phyloP scores from a whole-genome alignment of 345 rosid species.

The Aethionema arabicum region DNA sequence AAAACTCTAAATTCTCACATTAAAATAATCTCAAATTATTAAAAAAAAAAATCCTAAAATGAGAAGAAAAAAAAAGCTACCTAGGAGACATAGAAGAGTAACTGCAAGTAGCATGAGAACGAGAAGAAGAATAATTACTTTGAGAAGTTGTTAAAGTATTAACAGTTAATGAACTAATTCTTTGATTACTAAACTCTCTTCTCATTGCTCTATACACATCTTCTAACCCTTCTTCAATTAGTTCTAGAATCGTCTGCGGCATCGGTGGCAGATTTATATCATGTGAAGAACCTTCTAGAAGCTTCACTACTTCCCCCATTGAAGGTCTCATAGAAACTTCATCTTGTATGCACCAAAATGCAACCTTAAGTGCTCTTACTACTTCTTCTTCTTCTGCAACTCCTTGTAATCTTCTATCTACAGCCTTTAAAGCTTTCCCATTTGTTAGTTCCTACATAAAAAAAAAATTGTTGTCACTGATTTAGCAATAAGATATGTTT shows the following conservation, averaged over 20 bases:
- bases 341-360: slow-evolving; percentile 78
- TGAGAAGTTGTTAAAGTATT: slow-evolving; percentile 38
- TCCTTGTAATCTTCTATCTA: slow-evolving; percentile 48
- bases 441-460: slow-evolving; percentile 46
- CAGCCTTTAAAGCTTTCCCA: slow-evolving; percentile 49
- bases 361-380: slow-evolving; percentile 53
- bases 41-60: not conserved
- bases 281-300: slow-evolving; percentile 55
- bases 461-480: not conserved
- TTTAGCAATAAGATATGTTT: too few species aligned
- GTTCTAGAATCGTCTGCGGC: slow-evolving; percentile 80
- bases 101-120: slow-evolving; percentile 81
- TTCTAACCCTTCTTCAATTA: slow-evolving; percentile 82
- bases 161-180: slow-evolving; percentile 49
- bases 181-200: slow-evolving; percentile 51
- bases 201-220: slow-evolving; percentile 84
- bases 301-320: slow-evolving; percentile 74
- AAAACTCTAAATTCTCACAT: too few species aligned
- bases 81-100: slow-evolving; percentile 92
- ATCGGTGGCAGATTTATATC: slow-evolving; percentile 63
- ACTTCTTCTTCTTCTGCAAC: slow-evolving; percentile 60
- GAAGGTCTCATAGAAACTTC: slow-evolving; percentile 61
- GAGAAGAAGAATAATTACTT: slow-evolving; percentile 46
- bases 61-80: slow-evolving; percentile 27
- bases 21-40: not conserved